phyloP scores from a whole-genome alignment of 2,329 filamentous ascomycete species.

The Gnomoniopsis sp. region DNA sequence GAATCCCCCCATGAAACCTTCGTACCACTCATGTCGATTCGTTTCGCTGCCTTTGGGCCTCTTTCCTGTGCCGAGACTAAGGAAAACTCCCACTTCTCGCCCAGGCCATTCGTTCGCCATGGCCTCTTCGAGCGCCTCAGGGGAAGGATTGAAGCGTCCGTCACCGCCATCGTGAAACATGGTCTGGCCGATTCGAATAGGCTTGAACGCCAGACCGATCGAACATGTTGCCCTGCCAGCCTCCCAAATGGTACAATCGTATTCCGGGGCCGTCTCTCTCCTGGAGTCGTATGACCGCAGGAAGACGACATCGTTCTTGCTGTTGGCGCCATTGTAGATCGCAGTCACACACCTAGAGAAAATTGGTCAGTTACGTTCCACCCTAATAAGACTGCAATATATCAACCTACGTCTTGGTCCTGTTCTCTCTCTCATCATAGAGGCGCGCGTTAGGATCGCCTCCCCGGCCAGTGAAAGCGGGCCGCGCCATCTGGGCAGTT shows the following conservation, averaged over 20 bases:
- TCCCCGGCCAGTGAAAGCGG: constrained; percentile 54
- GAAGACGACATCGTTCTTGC: constrained; percentile 65
- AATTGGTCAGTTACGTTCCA: constrained; percentile 13
- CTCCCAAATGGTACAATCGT: constrained; percentile 95
- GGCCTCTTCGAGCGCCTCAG: constrained; percentile 83
- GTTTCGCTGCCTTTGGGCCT: constrained; percentile 63
- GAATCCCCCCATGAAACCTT: constrained; percentile 88
- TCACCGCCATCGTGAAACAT: constrained; percentile 90
- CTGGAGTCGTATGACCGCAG: constrained; percentile 94
- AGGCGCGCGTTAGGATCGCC: constrained; percentile 82
- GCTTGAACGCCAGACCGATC: constrained; percentile 91
- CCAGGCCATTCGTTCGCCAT: constrained; percentile 93
- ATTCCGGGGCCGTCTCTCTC: constrained; percentile 85
- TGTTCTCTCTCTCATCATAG: constrained; percentile 82
- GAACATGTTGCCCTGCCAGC: constrained; percentile 92
- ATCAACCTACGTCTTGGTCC: constrained; percentile 78
- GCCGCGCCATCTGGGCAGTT: constrained; percentile 51
- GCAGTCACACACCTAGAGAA: constrained; percentile 77
- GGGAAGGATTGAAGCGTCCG: constrained; percentile 88
- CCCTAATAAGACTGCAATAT: background rate
- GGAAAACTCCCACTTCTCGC: constrained; percentile 83
- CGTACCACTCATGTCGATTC: constrained; percentile 82
- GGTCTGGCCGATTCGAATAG: constrained; percentile 88
- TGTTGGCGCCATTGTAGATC: constrained; percentile 78
- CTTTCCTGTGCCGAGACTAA: constrained; percentile 93